Percentiles rank a stretch among this genome's conserved stretches.
These are phyloP conservation scores for Pyracantha coccinea DNA, from an alignment of 331 rosid genomes.

Conservation along the genomic window DNA sequence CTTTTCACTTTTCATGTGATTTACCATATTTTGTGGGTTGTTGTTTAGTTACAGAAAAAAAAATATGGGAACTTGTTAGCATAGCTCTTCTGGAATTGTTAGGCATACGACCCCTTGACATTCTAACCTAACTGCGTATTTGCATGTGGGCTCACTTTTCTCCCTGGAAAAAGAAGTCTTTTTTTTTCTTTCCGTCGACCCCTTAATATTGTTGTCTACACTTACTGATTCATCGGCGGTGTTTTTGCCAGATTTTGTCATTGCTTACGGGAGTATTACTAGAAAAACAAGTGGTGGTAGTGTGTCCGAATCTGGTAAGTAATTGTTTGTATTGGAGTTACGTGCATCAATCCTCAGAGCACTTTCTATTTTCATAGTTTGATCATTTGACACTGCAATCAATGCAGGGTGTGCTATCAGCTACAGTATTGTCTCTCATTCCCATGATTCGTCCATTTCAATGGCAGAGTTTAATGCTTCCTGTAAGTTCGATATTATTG, in stretches of 20 bases:
- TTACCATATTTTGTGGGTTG: background rate
- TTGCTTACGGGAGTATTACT: constrained; percentile 65
- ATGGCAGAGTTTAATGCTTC: constrained; percentile 96
- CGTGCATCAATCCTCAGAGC: constrained; percentile 4
- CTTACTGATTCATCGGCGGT: constrained; percentile 10
- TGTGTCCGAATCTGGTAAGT: constrained; percentile 76
- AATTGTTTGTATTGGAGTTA: constrained; percentile 1
- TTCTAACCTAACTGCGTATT: background rate
- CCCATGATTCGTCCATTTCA: constrained; percentile 95
- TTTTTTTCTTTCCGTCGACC: background rate
- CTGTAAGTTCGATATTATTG: constrained; percentile 45
- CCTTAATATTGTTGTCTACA: background rate
- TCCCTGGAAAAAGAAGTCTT: background rate
- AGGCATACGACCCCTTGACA: background rate
- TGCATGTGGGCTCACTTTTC: background rate
- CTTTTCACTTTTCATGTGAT: background rate
- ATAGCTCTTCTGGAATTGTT: background rate
- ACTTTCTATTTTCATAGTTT: constrained; percentile 9
- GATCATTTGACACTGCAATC: constrained; percentile 25
- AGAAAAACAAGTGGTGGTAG: constrained; percentile 76
- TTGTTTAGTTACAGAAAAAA: background rate
- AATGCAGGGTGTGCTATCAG: constrained; percentile 83
- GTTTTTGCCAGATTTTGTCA: constrained; percentile 59
- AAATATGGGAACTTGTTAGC: background rate
- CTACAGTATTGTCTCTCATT: constrained; percentile 63